Percentiles rank a stretch among this genome's conserved stretches.
These are phyloP conservation scores for Boletus sp. DNA, from an alignment of 768 basidiomycete species.

Conservation along the genomic window DNA sequence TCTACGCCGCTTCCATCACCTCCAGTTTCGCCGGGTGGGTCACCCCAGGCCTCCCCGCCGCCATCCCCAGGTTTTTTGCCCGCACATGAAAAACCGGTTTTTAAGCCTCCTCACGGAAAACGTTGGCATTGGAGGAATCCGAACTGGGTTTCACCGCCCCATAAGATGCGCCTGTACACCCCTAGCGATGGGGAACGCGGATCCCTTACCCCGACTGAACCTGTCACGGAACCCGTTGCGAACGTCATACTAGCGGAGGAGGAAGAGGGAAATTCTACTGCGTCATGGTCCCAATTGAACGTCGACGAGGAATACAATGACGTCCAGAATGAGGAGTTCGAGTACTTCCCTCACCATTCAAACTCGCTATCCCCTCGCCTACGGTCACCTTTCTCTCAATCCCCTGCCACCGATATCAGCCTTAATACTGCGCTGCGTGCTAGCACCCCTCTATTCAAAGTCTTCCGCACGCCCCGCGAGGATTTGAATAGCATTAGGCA, in stretches of 20 bases:
- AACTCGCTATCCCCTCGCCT: conserved; percentile 23
- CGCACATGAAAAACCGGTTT: conserved; percentile 16
- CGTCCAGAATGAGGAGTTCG: conserved; percentile 5
- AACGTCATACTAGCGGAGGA: conserved; percentile 11
- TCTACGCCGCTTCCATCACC: conserved; percentile 27
- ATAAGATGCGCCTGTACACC: conserved; percentile 23
- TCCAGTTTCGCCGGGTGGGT: conserved; percentile 27
- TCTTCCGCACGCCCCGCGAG: conserved; percentile 31
- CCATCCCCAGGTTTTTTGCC: conserved; percentile 16
- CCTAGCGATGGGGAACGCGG: conserved; percentile 22
- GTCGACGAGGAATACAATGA: conserved; percentile 10
- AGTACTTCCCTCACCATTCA: conserved; percentile 14
- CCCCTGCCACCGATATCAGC: conserved; percentile 23
- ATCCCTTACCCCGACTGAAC: conserved; percentile 33
- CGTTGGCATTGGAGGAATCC: conserved; percentile 37
- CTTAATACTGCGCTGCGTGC: conserved; percentile 26
- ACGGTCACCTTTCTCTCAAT: conserved; percentile 30
- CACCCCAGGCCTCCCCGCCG: conserved; percentile 19
- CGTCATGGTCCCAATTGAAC: conserved; percentile 10
- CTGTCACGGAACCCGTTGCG: conserved; percentile 19
- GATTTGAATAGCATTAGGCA: conserved; percentile 26
- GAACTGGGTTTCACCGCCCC: conserved; percentile 34
- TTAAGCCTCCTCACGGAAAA: conserved; percentile 29
- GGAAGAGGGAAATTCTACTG: conserved; percentile 3
- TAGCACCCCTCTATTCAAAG: conserved; percentile 35